Conservation (phyloP, 768 basidiomycete genomes). For the Lyophyllum semitale region DNA sequence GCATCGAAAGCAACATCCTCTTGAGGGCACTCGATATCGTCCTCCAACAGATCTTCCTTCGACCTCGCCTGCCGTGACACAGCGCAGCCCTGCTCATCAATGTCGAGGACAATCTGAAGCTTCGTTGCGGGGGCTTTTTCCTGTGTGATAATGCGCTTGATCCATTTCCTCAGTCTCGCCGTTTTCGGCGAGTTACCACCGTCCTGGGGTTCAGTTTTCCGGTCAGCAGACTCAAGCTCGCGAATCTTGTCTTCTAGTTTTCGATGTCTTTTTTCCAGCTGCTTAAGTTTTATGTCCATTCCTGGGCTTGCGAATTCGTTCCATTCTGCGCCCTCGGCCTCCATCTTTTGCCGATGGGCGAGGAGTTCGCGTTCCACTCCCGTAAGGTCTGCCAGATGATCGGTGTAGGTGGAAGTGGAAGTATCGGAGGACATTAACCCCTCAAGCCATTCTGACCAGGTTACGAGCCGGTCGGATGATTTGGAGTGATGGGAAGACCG, state of each 20-base stretch:
- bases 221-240: slow-evolving; percentile 24
- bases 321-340: slow-evolving; percentile 12
- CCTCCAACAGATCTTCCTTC: slow-evolving; percentile 1
- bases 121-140: slow-evolving; percentile 31
- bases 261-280: slow-evolving; percentile 43
- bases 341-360: slow-evolving; percentile 21
- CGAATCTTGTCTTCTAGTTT: slow-evolving; percentile 36
- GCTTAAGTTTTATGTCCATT: slow-evolving; percentile 41
- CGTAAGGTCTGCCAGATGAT: slow-evolving; percentile 25
- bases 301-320: slow-evolving; percentile 15
- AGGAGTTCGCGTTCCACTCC: slow-evolving; percentile 30
- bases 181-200: slow-evolving; percentile 34
- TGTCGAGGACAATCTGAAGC: slow-evolving; percentile 40
- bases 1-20: slow-evolving; percentile 31
- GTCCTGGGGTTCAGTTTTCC: slow-evolving; percentile 26
- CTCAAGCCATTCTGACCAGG: slow-evolving; percentile 45
- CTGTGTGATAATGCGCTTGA: slow-evolving; percentile 55
- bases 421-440: slow-evolving; percentile 26
- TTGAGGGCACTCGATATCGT: background rate
- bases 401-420: slow-evolving; percentile 34
- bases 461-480: slow-evolving; percentile 16
- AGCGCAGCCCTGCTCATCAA: slow-evolving; percentile 39
- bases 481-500: slow-evolving; percentile 2
- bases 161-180: slow-evolving; percentile 62
- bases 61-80: slow-evolving; percentile 41